These are phyloP conservation scores for Fraxinus quadrangulata DNA, from an alignment of 257 asterid genomes.

Conservation along the genomic window DNA sequence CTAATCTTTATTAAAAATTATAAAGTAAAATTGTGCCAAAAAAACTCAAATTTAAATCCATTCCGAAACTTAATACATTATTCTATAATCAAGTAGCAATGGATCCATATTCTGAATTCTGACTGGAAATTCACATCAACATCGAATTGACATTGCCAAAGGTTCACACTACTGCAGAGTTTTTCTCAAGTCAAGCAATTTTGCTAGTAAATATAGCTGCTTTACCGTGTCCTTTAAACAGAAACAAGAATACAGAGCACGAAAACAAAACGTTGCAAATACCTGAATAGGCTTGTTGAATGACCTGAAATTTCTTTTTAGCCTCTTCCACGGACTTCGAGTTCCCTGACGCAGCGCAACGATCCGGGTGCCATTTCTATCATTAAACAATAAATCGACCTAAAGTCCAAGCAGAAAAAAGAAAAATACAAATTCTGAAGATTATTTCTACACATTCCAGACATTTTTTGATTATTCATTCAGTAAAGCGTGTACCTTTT, in stretches of 20 bases:
- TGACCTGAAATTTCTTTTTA: constrained; percentile 75
- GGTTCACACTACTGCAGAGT: not conserved
- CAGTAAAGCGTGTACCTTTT: not conserved
- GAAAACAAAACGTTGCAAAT: not conserved
- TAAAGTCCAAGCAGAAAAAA: constrained; percentile 5
- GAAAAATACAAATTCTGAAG: not conserved
- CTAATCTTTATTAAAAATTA: not conserved
- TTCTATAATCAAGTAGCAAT: not conserved
- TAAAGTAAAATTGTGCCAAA: not conserved
- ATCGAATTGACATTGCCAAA: not conserved
- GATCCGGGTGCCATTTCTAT: constrained; percentile 97
- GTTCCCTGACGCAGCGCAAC: constrained; percentile 61
- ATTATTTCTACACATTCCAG: not conserved
- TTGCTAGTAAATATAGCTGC: not conserved
- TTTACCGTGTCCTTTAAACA: not conserved
- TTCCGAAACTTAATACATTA: too few species aligned
- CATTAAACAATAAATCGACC: constrained; percentile 12
- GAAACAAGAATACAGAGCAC: not conserved
- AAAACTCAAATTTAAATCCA: not conserved
- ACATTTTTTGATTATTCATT: not conserved
- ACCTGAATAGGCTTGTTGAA: constrained; percentile 95
- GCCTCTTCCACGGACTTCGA: constrained; percentile 66
- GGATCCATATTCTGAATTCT: not conserved
- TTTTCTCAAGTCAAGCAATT: not conserved
- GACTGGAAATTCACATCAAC: not conserved